Base-by-base conservation (phyloP, 148 eudicot genomes). In the Salicornia ramosissima region DNA sequence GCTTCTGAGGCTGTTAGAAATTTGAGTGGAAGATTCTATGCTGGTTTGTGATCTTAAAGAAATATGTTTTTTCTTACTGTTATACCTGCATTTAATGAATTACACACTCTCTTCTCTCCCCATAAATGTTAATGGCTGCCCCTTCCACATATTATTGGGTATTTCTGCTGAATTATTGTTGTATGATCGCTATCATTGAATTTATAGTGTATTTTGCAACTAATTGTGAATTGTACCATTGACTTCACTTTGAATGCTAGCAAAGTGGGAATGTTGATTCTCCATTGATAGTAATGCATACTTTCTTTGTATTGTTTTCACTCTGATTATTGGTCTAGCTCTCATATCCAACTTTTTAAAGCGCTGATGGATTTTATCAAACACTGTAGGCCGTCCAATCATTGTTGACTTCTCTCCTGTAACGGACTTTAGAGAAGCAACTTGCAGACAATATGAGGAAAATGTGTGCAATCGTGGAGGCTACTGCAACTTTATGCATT, bases 321-420 rank as follows among this genome's bases (percentile, higher is more conserved):
- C 40, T 53, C 3, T 7, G 42, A 22, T 39, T 56, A 29, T 57
- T 33, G 3, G 2, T 54, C 2, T 53, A 36, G 8, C 40, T 36
- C 30, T 49, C 3, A 1, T 24, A n/a, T 53, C 13, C 31, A 53
- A 53, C 22, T 31, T 45, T 29, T 57, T 8, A 70, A 29, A n/a
- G n/a, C 64, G 40, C 46, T 45, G 65, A 51, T 29, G 57, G 63
- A 36, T n/a, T 54, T 47, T 36, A 14, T 42, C 25, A 5, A 46
- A 57, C 21, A 18, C 28, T 77, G 65, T 67, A 90, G 93, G 96
- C 21, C 87, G 86, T 55, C 97, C 97, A 21, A 90, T 92, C 51
- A 92, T 92, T 73, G 97, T 90, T 13, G 97, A 92, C 77, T 92
- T 86, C 84, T 92, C 97, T 21, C 97, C 96, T 7, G 97, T 92